Percentiles rank a stretch among this genome's conserved stretches.
phyloP scores from a whole-genome alignment of 169 alveolate genomes.

The Amoebophrya sp. region DNA sequence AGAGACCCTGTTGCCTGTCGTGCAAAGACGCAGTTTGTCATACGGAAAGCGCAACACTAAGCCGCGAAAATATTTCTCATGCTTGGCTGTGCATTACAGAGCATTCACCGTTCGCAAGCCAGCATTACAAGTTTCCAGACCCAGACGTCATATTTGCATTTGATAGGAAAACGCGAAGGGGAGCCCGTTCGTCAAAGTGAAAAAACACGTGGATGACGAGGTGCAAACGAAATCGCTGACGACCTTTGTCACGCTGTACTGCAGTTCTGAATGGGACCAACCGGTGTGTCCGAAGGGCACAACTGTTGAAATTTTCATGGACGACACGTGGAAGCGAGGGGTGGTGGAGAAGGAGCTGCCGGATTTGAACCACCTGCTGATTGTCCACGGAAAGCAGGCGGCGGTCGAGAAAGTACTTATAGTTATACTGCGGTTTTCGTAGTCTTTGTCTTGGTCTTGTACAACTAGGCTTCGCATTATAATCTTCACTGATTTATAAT shows the following conservation, averaged over 20 bases:
- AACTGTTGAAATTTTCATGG: not conserved
- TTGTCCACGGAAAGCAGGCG: not conserved
- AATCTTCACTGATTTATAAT: not conserved
- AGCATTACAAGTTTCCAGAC: too few species aligned
- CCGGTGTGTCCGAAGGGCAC: constrained; percentile 22
- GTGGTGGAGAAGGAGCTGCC: not conserved
- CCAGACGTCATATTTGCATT: too few species aligned
- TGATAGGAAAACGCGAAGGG: too few species aligned
- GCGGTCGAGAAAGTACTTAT: not conserved
- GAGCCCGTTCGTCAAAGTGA: not conserved
- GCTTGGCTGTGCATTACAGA: too few species aligned
- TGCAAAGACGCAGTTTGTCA: too few species aligned
- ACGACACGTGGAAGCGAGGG: not conserved
- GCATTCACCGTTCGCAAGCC: too few species aligned
- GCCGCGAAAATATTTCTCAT: too few species aligned
- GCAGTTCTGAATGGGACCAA: not conserved
- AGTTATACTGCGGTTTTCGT: too few species aligned
- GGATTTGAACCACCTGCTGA: not conserved
- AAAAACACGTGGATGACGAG: not conserved
- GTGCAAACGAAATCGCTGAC: not conserved
- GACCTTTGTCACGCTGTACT: not conserved
- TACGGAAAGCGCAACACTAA: too few species aligned
- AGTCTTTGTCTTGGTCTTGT: not conserved
- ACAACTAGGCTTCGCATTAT: not conserved
- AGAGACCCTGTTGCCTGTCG: too few species aligned